Percentiles rank a stretch among this genome's conserved stretches.
These are phyloP conservation scores for Yarrowia sp. DNA, from an alignment of 805 yeast species.

Conservation along the genomic window DNA sequence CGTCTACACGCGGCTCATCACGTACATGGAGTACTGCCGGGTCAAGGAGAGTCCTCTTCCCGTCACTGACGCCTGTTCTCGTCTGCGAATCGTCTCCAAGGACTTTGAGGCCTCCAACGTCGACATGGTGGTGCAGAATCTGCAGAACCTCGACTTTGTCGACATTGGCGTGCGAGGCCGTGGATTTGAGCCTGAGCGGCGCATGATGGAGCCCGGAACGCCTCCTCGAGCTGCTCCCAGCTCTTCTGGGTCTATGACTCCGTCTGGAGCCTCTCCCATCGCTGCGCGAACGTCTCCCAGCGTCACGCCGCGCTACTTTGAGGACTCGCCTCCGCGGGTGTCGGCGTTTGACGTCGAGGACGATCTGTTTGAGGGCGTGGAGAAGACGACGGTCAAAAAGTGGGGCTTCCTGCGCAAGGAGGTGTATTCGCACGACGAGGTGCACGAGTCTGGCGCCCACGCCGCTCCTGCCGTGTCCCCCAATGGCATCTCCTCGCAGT, in stretches of 20 bases:
- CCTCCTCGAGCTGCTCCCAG: background rate
- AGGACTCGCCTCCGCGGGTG: slow-evolving; percentile 19
- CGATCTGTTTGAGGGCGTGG: slow-evolving; percentile 28
- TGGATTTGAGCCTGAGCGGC: background rate
- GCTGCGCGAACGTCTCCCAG: background rate
- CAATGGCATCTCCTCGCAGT: background rate
- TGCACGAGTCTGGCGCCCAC: background rate
- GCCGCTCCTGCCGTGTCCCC: background rate
- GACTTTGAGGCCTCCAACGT: background rate
- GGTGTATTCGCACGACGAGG: slow-evolving; percentile 7
- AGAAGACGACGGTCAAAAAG: background rate
- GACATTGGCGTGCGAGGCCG: slow-evolving; percentile 8
- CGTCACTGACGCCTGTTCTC: background rate
- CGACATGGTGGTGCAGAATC: background rate
- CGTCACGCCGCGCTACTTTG: slow-evolving; percentile 8
- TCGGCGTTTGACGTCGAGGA: slow-evolving; percentile 18
- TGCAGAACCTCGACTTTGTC: slow-evolving; percentile 20
- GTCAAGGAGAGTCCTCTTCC: background rate
- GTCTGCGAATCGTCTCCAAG: background rate
- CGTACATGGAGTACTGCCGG: slow-evolving; percentile 18
- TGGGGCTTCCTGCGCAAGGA: slow-evolving; percentile 3
- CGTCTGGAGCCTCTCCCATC: background rate
- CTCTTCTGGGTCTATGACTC: background rate
- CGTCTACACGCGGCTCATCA: background rate
- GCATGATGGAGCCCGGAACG: background rate